These are phyloP conservation scores for Lanmaoa rubissima DNA, from an alignment of 768 basidiomycete genomes.

Conservation along the genomic window DNA sequence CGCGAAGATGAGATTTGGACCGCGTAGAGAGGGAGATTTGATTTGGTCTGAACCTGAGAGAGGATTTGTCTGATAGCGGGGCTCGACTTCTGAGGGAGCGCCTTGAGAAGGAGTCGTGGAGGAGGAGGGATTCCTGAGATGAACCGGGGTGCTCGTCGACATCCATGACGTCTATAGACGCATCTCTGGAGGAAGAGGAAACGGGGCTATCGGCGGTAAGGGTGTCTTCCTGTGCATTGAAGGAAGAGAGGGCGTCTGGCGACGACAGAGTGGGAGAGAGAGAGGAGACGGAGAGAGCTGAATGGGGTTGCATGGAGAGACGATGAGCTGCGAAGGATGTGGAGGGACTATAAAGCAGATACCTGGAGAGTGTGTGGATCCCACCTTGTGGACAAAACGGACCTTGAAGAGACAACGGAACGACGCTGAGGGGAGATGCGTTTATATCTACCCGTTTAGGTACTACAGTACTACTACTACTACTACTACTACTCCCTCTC, in stretches of 20 bases:
- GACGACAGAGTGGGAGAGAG: constrained; percentile 33
- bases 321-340: neutral
- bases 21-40: constrained; percentile 27
- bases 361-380: constrained; percentile 10
- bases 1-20: constrained; percentile 23
- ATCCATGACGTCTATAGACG: constrained; percentile 31
- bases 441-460: too few relatives aligned
- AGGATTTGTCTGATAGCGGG: constrained; percentile 23
- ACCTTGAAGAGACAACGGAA: too few relatives aligned
- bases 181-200: constrained; percentile 35
- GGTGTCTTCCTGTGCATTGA: constrained; percentile 31
- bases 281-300: constrained; percentile 21
- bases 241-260: constrained; percentile 30
- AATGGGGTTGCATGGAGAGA: constrained; percentile 11
- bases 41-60: constrained; percentile 24
- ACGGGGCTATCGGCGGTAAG: constrained; percentile 29
- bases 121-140: constrained; percentile 28
- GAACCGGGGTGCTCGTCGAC: constrained; percentile 23
- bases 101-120: constrained; percentile 20
- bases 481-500: too few relatives aligned
- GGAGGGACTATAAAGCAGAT: constrained; percentile 2
- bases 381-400: too few relatives aligned
- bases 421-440: too few relatives aligned
- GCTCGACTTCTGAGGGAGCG: constrained; percentile 30
- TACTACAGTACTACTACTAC: too few relatives aligned